Evolutionary conservation across 345 rosid genomes (phyloP), one percentile per base, ranked within the genome.

Genomic region (Pelargonium nanum): DNA sequence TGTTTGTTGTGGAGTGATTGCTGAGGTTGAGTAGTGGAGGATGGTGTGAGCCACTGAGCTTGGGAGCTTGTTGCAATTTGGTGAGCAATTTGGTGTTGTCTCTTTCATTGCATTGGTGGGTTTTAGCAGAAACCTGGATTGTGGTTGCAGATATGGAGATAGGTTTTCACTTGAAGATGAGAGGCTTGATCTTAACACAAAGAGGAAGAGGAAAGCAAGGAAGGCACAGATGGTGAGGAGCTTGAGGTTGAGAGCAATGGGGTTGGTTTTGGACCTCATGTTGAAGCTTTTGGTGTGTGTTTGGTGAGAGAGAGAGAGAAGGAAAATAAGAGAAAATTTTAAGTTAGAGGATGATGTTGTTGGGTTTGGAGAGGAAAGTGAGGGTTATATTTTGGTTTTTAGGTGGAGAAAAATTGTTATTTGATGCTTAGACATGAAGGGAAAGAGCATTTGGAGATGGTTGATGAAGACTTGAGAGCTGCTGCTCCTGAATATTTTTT

Each of bases 1-100:
- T 1, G 97, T 93, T 60, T 93, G 96, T 53, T 84, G 97, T 6
- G 94, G 99, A 51, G 92, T 89, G 75, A 89, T 81, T 0, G 85
- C 77, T 52, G 97, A 82, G 51, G 97, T 85, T 19, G 94, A 70
- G 76, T 89, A 93, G 68, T 83, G 97, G 53, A 87, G 73, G 69
- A 93, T 71, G 1, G 95, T 83, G 23, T 87, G 82, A 4, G 98
- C 81, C 1, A 89, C 57, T 16, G 84, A 66, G 8, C 68, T 75
- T 4, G 91, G 95, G 66, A 84, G 74, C 77, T 87, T 85, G 45
- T 30, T 71, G 70, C 87, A 85, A 40, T 54, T 53, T 45, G 63
- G 65, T 4, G 81, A 71, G 67, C 83, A 83, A 16, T 73, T 57
- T 19, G 32, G 32, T 19, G 55, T 51, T 4, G 19, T 44, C 19